Conservation (phyloP, 306 rosid genomes). For the Lablab purpureus region DNA sequence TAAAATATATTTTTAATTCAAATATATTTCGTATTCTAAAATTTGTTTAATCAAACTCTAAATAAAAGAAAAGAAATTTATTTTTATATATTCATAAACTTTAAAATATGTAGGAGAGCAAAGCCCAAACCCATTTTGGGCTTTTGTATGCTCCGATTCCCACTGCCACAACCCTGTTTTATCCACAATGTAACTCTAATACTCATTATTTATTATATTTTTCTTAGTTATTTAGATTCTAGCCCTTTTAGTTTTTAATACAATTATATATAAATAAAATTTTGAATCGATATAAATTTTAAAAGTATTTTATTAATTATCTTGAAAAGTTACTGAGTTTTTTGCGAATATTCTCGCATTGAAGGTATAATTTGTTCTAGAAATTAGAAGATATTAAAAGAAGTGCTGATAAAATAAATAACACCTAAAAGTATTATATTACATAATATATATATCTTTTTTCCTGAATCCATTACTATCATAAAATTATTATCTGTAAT, state of each 20-base stretch:
- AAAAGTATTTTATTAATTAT: not conserved
- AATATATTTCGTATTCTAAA: too few species aligned
- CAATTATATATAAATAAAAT: not conserved
- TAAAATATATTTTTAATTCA: too few species aligned
- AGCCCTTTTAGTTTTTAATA: too few species aligned
- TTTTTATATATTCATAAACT: too few species aligned
- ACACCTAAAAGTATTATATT: not conserved
- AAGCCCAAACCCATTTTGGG: not conserved
- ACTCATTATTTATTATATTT: too few species aligned
- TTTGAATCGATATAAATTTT: not conserved
- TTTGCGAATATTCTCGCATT: not conserved
- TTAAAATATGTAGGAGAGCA: not conserved
- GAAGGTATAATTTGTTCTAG: not conserved
- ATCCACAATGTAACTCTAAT: too few species aligned
- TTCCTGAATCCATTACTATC: not conserved
- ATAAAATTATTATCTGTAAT: not conserved
- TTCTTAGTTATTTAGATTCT: too few species aligned
- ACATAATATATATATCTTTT: not conserved
- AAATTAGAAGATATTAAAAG: not conserved
- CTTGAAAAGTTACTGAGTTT: not conserved
- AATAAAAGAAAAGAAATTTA: too few species aligned
- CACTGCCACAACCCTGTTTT: too few species aligned
- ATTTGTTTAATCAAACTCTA: too few species aligned
- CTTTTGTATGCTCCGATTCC: too few species aligned
- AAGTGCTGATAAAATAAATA: not conserved